A percentile compares a stretch with the other conserved stretches of the same genome.
Conservation (phyloP, 176 grass and related monocot species). For the Chloris gayana region DNA sequence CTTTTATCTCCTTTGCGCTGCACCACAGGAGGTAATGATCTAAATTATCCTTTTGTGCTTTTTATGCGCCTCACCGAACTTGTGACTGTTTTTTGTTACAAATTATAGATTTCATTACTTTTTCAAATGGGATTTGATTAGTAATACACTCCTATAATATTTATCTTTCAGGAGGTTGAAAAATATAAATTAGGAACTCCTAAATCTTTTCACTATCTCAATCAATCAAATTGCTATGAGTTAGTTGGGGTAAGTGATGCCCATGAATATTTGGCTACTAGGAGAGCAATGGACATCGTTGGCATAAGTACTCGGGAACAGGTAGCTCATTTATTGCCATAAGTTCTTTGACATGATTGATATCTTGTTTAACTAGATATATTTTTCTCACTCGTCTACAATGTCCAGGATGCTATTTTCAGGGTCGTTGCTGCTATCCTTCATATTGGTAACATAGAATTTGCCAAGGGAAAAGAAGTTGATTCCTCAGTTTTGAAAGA, state of each 20-base stretch:
- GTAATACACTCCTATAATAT: constrained; percentile 35
- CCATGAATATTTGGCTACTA: constrained; percentile 89
- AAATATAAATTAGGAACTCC: constrained; percentile 92
- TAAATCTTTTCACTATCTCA: constrained; percentile 91
- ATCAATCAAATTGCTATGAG: constrained; percentile 98
- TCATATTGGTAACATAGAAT: constrained; percentile 97
- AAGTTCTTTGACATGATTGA: constrained; percentile 29
- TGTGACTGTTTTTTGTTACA: constrained; percentile 31
- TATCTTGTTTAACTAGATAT: constrained; percentile 24
- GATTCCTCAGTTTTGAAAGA: constrained; percentile 97
- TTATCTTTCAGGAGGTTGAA: constrained; percentile 66
- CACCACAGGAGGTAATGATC: constrained; percentile 78
- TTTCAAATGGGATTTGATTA: constrained; percentile 21
- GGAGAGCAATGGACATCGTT: constrained; percentile 99
- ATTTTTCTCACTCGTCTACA: constrained; percentile 43
- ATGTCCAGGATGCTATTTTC: constrained; percentile 93
- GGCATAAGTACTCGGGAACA: constrained; percentile 94
- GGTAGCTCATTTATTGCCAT: constrained; percentile 53
- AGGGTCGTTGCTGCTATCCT: constrained; percentile 98
- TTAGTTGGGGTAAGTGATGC: constrained; percentile 95
- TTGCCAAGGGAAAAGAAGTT: constrained; percentile 90
- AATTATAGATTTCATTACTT: constrained; percentile 24
- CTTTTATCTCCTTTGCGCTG: constrained; percentile 98
- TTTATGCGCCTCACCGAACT: constrained; percentile 22
- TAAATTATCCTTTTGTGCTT: constrained; percentile 33